Percentiles rank a stretch among this genome's conserved stretches.
phyloP scores from a whole-genome alignment of 768 basidiomycete species.

The Lentinula raphanica region DNA sequence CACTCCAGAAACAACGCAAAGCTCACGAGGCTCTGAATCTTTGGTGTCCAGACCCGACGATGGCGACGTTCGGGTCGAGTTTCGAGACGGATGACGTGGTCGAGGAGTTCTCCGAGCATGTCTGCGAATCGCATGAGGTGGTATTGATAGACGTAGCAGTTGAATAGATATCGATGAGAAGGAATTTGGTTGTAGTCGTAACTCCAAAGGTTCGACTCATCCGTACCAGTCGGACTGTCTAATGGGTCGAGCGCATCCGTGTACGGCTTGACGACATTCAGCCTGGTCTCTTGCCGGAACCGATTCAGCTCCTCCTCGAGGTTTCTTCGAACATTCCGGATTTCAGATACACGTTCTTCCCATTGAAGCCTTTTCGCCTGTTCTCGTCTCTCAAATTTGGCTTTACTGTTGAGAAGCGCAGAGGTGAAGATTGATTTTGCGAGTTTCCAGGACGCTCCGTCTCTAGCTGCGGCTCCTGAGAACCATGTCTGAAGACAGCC shows the following conservation, averaged over 20 bases:
- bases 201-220: constrained; percentile 13
- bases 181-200: constrained; percentile 35
- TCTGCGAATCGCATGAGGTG: constrained; percentile 37
- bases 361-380: background rate
- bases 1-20: background rate
- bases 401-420: background rate
- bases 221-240: constrained; percentile 17
- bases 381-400: background rate
- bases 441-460: constrained; percentile 18
- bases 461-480: constrained; percentile 27
- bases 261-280: constrained; percentile 46
- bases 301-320: constrained; percentile 33
- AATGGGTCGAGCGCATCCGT: constrained; percentile 40
- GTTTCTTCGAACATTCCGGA: constrained; percentile 31
- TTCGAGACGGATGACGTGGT: constrained; percentile 14
- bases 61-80: constrained; percentile 2
- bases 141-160: constrained; percentile 71
- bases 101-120: constrained; percentile 21
- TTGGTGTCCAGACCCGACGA: background rate
- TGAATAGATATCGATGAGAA: constrained; percentile 66
- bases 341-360: background rate
- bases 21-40: background rate
- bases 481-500: constrained; percentile 48
- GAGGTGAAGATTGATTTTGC: background rate
- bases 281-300: constrained; percentile 31